Base-by-base conservation (phyloP, 2,329 filamentous ascomycete species). In the Apiospora arundinis region DNA sequence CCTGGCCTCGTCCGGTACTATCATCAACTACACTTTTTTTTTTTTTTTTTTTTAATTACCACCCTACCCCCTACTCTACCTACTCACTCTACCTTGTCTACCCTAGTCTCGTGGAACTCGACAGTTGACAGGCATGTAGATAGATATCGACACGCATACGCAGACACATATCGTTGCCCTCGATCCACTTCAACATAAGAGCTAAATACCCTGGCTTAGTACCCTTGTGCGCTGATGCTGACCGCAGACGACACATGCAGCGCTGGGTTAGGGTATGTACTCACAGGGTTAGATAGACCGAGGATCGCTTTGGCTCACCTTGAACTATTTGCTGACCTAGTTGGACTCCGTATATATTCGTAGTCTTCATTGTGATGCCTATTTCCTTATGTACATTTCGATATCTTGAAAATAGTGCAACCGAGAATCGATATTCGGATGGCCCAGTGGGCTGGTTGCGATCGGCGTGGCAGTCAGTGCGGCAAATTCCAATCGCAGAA, bases 271-370 rank as follows among this genome's bases (percentile, higher is more conserved):
- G 56, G 56, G 56, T 63, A 63, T 63, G 56, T 63, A 40, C 56
- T 63, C 37, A 32, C 56, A n/a, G 32, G 32, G 32, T 63, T 40
- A 11, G 32, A 14, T 63, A 40, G 37, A 63, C 56, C 56, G 56
- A 63, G 32, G 18, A 12, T 63, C 56, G 56, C 72, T 65, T 42
- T 45, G 25, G 60, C 18, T 65, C 32, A 49, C 52, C 68, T 69
- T 48, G 37, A 23, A 25, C 40, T 18, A 63, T 66, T 69, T 42
- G 60, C 49, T 44, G 37, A 60, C 70, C 73, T 70, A 14, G 18
- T 4, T 32, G 1, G 8, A 14, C 14, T n/a, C 32, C 56, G 11
- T 40, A 2, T 21, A 32, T 40, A n/a, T 40, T 63, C 28, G 37
- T 4, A 28, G 28, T 28, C 11, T 3, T n/a, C 56, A 21, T 63